Evolutionary conservation across 768 basidiomycete genomes (phyloP).

Genomic region (Pleurotus salmoneostramineus): DNA sequence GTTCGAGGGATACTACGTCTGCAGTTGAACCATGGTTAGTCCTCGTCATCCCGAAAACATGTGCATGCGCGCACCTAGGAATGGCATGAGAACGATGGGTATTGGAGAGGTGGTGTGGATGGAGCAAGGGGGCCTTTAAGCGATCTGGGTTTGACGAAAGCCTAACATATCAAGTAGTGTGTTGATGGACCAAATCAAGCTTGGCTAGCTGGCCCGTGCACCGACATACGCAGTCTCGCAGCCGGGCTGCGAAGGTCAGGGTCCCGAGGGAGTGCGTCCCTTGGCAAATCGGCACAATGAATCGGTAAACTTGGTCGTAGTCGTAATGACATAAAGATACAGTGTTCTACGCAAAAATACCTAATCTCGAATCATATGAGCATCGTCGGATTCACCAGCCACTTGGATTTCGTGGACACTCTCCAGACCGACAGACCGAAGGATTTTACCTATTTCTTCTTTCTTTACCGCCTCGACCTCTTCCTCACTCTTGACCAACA

Average conservation of each 20-base stretch:
- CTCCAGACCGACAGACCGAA: slow-evolving; percentile 59
- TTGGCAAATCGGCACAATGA: no score
- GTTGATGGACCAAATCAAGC: slow-evolving; percentile 7
- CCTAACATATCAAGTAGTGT: background rate
- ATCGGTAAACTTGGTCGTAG: no score
- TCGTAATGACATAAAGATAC: no score
- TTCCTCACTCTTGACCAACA: slow-evolving; percentile 79
- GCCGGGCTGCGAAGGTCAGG: no score
- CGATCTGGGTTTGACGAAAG: background rate
- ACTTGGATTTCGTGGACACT: slow-evolving; percentile 69
- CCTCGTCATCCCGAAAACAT: no score
- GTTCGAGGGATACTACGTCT: background rate
- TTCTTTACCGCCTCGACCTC: slow-evolving; percentile 68
- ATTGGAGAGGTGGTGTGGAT: no score
- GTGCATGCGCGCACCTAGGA: background rate
- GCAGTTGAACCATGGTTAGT: no score
- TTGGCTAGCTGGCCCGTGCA: background rate
- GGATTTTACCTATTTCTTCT: slow-evolving; percentile 59
- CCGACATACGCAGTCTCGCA: slow-evolving; percentile 7
- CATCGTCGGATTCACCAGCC: slow-evolving; percentile 38
- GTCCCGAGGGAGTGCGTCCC: no score
- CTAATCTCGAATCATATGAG: slow-evolving; percentile 13
- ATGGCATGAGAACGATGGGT: background rate
- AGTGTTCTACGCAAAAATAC: no score
- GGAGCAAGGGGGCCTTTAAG: background rate